Base-by-base conservation (phyloP, 345 rosid species). In the Eutrema heterophyllum region DNA sequence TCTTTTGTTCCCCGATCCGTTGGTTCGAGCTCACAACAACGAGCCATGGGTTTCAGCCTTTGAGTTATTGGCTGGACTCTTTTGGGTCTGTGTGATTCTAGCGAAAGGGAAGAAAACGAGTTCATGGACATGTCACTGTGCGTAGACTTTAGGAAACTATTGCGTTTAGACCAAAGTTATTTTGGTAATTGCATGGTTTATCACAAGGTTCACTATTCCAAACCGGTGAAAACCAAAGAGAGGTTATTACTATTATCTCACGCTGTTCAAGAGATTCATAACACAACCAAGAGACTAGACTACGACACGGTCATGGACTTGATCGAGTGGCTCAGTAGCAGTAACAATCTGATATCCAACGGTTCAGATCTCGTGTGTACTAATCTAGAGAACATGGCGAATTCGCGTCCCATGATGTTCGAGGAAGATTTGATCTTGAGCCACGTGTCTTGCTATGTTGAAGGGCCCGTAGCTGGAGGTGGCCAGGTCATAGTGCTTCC, bases 101-200 rank as follows among this genome's bases (percentile, higher is more conserved):
- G 72, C 80, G 26, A 89, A 81, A 78, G 85, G 84, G 32, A 16
- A 26, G 9, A 35, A 13, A 60, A 81, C 32, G 82, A 78, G 66
- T 84, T 85, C 5, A n/a, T 77, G 33, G 79, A 80, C 52, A 78
- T 92, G 84, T 81, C 87, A 0, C 5, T 88, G 30, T 85, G 89
- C 48, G 69, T 81, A 51, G 93, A 92, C 39, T 72, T 75, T 68
- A 84, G 96, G 43, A 81, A 77, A 6, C 41, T 60, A 13, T 29
- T 88, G 59, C 82, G 85, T 18, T 64, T 89, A 41, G 92, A 85
- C 40, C 63, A 73, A 58, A 82, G 82, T 8, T 92, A 71, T 30
- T 92, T 89, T 44, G 96, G 97, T 40, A 92, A 88, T 16, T 85
- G 92, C 74, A 83, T 83, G 89, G 83, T 88, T 2, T 87, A 83